Evolutionary conservation across 257 asterid genomes (phyloP).

Genomic region (Nyctanthes arbortristis): DNA sequence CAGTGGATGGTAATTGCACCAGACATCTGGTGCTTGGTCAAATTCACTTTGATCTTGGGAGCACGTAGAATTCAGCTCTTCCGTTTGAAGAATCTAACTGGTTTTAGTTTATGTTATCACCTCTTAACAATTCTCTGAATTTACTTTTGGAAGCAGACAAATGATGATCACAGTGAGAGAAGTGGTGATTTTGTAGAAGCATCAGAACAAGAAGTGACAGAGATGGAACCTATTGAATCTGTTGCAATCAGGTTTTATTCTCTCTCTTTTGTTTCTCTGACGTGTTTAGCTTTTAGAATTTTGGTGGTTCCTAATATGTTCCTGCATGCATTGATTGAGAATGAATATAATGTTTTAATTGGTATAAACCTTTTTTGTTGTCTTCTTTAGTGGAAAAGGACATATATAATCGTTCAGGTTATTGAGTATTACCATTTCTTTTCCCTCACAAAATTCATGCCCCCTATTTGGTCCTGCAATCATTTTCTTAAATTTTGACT

Average conservation of each 20-base stretch:
- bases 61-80: no score
- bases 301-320: no score
- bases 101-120: constrained; percentile 19
- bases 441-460: background rate
- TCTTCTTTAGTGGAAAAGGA: background rate
- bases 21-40: no score
- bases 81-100: constrained; percentile 10
- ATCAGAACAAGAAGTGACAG: constrained; percentile 34
- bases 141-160: constrained; percentile 29
- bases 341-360: no score
- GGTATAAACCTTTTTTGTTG: background rate
- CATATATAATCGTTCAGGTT: constrained; percentile 7
- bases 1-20: no score
- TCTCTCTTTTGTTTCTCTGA: constrained; percentile 9
- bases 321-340: background rate
- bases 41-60: no score
- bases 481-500: background rate
- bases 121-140: constrained; percentile 33
- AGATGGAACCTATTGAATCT: constrained; percentile 29
- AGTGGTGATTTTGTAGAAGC: constrained; percentile 37
- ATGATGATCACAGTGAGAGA: constrained; percentile 22
- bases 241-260: constrained; percentile 37
- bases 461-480: background rate
- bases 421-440: background rate
- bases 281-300: background rate